These are phyloP conservation scores for Pascua sp. DNA, from an alignment of 1,284 basidiomycete genomes.

Conservation along the genomic window DNA sequence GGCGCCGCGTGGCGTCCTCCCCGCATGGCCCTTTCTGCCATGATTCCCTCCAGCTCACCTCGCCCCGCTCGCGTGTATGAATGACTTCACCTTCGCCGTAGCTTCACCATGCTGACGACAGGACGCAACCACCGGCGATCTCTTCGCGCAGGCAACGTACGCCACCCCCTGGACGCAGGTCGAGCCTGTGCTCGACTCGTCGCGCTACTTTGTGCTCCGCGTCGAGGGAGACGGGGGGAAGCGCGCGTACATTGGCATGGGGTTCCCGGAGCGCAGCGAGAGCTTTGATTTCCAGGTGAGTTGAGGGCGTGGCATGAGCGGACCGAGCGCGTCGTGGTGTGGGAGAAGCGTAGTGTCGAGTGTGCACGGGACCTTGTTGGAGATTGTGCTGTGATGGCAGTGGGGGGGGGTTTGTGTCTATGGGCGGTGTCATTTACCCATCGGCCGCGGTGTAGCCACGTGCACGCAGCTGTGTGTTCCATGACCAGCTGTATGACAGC, in stretches of 20 bases:
- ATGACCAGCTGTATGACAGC: no score
- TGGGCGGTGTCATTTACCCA: no score
- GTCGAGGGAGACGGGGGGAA: slow-evolving; percentile 76
- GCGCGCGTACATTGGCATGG: slow-evolving; percentile 90
- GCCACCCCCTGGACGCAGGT: slow-evolving; percentile 71
- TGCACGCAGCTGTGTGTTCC: no score
- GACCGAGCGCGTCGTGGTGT: slow-evolving; percentile 56
- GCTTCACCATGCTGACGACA: slow-evolving; percentile 12
- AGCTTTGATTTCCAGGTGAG: slow-evolving; percentile 74
- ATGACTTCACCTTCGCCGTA: no score
- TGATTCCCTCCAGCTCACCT: background rate
- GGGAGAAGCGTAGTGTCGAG: background rate
- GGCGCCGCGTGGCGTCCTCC: background rate
- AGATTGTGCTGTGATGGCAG: background rate
- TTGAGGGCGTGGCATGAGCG: background rate
- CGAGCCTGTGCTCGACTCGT: slow-evolving; percentile 93
- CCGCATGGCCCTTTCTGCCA: background rate
- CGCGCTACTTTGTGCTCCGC: slow-evolving; percentile 89
- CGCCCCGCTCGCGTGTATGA: background rate
- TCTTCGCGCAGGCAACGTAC: slow-evolving; percentile 90
- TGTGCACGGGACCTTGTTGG: background rate
- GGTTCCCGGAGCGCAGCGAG: slow-evolving; percentile 84
- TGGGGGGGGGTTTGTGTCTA: background rate
- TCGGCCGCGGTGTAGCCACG: no score
- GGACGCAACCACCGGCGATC: slow-evolving; percentile 46